Evolutionary conservation across 108 stramenopile genomes (phyloP).

Genomic region (Skeletonema marinoi): DNA sequence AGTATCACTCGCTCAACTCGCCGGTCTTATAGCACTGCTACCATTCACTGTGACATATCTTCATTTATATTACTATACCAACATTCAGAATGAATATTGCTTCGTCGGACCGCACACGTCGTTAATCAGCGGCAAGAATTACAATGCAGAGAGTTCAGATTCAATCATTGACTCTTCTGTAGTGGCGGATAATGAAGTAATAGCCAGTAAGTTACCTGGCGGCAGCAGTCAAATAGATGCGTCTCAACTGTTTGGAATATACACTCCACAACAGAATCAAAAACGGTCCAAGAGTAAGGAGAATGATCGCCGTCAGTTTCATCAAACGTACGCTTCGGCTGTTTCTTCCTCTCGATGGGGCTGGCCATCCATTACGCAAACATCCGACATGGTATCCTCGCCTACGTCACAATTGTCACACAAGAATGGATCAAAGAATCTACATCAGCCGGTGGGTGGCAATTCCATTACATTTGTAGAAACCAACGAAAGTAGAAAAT

Average conservation of each 20-base stretch:
- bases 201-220: not conserved
- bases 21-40: conserved; percentile 25
- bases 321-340: conserved; percentile 11
- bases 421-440: not conserved
- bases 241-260: conserved; percentile 29
- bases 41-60: conserved; percentile 36
- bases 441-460: not conserved
- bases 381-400: conserved; percentile 19
- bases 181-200: not conserved
- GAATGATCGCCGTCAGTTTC: conserved; percentile 11
- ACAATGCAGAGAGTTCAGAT: not conserved
- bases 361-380: conserved; percentile 42
- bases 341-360: not conserved
- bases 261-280: conserved; percentile 16
- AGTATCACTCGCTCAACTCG: conserved; percentile 26
- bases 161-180: conserved; percentile 6
- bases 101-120: conserved; percentile 25
- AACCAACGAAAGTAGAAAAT: not conserved
- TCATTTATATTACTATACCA: conserved; percentile 31
- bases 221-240: not conserved
- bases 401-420: conserved; percentile 21
- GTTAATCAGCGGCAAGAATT: not conserved
- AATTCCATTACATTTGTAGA: conserved; percentile 31
- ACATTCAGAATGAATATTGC: conserved; percentile 31
- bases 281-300: conserved; percentile 6